A percentile compares a stretch with the other conserved stretches of the same genome.
phyloP scores from a whole-genome alignment of 2,329 filamentous ascomycete genomes.

The Ceratocystiopsis brevicomis region DNA sequence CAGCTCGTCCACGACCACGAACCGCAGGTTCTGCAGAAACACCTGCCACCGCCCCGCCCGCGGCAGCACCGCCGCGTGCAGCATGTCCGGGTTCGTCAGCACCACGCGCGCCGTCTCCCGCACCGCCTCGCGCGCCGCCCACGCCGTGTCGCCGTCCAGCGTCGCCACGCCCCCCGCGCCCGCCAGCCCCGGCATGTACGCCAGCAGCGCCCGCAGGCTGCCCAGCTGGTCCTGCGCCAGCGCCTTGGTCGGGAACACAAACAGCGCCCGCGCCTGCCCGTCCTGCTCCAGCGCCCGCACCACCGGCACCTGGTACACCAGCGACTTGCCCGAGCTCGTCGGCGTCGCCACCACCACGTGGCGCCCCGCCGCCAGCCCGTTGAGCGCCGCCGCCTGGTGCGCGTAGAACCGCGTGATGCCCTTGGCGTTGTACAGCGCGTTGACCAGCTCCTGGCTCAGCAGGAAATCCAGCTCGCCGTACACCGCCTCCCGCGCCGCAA shows the following conservation, averaged over 20 bases:
- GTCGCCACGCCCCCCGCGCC: conserved; percentile 61
- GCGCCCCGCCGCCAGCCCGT: conserved; percentile 60
- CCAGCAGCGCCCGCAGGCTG: conserved; percentile 68
- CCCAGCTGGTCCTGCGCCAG: conserved; percentile 84
- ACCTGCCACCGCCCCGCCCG: conserved; percentile 68
- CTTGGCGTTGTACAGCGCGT: conserved; percentile 83
- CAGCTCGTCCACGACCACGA: conserved; percentile 78
- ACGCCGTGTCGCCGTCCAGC: conserved; percentile 87
- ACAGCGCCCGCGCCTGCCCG: conserved; percentile 65
- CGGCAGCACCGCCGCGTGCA: conserved; percentile 82
- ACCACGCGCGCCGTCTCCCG: conserved; percentile 81
- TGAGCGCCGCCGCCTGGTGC: conserved; percentile 88
- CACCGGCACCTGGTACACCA: conserved; percentile 95
- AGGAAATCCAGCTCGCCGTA: conserved; percentile 72
- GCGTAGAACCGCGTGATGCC: conserved; percentile 73
- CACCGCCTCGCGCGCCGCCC: conserved; percentile 58
- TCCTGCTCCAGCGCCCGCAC: conserved; percentile 72
- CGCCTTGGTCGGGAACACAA: conserved; percentile 95
- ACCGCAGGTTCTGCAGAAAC: conserved; percentile 73
- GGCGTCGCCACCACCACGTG: conserved; percentile 89
- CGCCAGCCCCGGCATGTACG: conserved; percentile 61
- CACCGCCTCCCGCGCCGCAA: conserved; percentile 65
- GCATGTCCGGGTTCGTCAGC: conserved; percentile 96
- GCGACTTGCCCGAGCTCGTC: conserved; percentile 87
- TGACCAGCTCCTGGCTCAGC: conserved; percentile 81